Conservation (phyloP, 805 yeast species). For the Ogataea nitratoaversa region DNA sequence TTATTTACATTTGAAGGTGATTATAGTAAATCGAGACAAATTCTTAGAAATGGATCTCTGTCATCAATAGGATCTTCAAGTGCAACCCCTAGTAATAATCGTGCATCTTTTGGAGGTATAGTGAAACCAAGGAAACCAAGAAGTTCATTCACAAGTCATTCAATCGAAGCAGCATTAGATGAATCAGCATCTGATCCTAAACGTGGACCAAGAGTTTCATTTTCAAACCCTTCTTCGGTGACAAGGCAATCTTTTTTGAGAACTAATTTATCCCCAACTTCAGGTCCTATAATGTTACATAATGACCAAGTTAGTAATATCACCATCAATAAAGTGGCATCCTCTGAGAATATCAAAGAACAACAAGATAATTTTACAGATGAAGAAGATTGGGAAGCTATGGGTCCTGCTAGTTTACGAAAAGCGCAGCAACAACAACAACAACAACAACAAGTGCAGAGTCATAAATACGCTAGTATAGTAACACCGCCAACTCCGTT, state of each 20-base stretch:
- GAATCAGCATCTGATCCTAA: constrained; percentile 22
- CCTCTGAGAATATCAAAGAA: too few relatives aligned
- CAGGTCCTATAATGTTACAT: constrained; percentile 22
- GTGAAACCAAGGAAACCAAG: constrained; percentile 32
- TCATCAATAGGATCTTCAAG: background rate
- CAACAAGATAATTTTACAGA: constrained; percentile 58
- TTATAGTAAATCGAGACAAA: constrained; percentile 8
- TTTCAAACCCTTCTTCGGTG: constrained; percentile 30
- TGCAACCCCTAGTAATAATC: constrained; percentile 19
- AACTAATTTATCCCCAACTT: constrained; percentile 27
- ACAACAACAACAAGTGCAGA: background rate
- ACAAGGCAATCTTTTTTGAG: constrained; percentile 39
- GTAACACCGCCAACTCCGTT: constrained; percentile 19
- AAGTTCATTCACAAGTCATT: constrained; percentile 28
- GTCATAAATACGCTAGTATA: constrained; percentile 8
- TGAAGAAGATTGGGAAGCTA: constrained; percentile 94
- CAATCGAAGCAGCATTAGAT: constrained; percentile 29
- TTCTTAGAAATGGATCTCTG: constrained; percentile 19
- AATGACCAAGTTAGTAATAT: constrained; percentile 25
- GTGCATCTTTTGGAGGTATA: constrained; percentile 33
- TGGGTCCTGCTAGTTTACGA: constrained; percentile 69
- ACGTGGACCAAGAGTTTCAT: constrained; percentile 32
- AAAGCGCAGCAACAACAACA: constrained; percentile 9
- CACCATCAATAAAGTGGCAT: constrained; percentile 13
- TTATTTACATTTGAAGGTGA: constrained; percentile 26